phyloP scores from a whole-genome alignment of 2,329 filamentous ascomycete species.

The Fusarium sp. region DNA sequence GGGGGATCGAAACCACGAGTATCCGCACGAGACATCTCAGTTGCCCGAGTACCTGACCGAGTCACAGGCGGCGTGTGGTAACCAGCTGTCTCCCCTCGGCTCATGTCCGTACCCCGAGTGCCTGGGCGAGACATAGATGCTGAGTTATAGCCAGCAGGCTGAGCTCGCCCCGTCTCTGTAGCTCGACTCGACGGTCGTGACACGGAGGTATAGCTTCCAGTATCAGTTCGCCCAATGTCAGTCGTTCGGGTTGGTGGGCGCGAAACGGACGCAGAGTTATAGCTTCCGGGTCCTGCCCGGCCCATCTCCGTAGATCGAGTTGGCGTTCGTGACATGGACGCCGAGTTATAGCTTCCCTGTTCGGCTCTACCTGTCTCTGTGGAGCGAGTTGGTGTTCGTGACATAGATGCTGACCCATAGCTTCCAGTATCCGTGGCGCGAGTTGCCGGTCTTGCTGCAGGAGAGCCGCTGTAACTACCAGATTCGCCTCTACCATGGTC shows the following conservation, averaged over 20 bases:
- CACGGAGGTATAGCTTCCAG: slow-evolving; percentile 37
- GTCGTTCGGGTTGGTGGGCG: slow-evolving; percentile 37
- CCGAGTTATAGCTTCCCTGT: slow-evolving; percentile 35
- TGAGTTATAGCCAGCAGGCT: slow-evolving; percentile 27
- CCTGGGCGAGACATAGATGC: slow-evolving; percentile 28
- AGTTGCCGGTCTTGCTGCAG: slow-evolving; percentile 51
- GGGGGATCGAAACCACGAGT: slow-evolving; percentile 41
- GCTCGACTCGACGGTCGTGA: slow-evolving; percentile 37
- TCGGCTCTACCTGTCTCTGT: slow-evolving; percentile 43
- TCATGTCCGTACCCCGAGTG: slow-evolving; percentile 29
- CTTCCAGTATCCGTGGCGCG: slow-evolving; percentile 43
- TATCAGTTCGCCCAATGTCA: slow-evolving; percentile 44
- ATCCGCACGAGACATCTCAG: slow-evolving; percentile 35
- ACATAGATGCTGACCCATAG: slow-evolving; percentile 39
- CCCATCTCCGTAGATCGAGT: slow-evolving; percentile 38
- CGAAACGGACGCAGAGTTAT: slow-evolving; percentile 38
- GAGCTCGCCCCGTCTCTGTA: slow-evolving; percentile 45
- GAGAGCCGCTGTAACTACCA: slow-evolving; percentile 43
- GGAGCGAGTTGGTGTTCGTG: slow-evolving; percentile 35
- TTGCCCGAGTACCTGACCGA: slow-evolving; percentile 39
- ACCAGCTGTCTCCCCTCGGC: slow-evolving; percentile 17
- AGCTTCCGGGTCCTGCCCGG: slow-evolving; percentile 43
- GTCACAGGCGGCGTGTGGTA: slow-evolving; percentile 31
- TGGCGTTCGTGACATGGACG: slow-evolving; percentile 38
- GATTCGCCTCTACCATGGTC: slow-evolving; percentile 34